Conservation (phyloP, 345 rosid genomes). For the thale cress (Arabidopsis thaliana) region DNA sequence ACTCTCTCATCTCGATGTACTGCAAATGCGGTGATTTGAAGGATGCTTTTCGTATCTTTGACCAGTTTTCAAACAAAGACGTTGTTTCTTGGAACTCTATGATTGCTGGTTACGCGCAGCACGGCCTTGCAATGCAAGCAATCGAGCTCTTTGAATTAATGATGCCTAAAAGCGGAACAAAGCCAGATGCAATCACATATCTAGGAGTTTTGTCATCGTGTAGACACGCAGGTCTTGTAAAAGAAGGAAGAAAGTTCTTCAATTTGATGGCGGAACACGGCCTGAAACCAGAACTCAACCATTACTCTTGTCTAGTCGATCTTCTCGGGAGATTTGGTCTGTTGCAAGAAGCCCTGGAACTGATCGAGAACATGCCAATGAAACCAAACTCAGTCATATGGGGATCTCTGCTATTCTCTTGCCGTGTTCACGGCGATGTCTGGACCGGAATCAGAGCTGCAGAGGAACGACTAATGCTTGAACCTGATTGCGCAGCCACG, state of each 20-base stretch:
- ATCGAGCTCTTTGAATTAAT: constrained; percentile 68
- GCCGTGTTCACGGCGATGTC: constrained; percentile 70
- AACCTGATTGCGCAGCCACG: constrained; percentile 80
- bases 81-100: constrained; percentile 92
- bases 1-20: constrained; percentile 87
- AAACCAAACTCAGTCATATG: constrained; percentile 74
- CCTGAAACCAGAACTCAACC: constrained; percentile 65
- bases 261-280: constrained; percentile 62
- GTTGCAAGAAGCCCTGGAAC: constrained; percentile 67
- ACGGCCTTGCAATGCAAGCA: constrained; percentile 67
- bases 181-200: constrained; percentile 77
- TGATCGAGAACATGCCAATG: constrained; percentile 69
- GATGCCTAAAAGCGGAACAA: constrained; percentile 51
- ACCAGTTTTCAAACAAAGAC: constrained; percentile 55
- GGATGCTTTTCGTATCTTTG: constrained; percentile 58
- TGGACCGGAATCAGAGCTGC: constrained; percentile 89
- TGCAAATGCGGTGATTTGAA: constrained; percentile 74
- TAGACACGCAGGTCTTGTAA: constrained; percentile 79
- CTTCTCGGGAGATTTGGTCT: constrained; percentile 85
- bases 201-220: constrained; percentile 90
- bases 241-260: constrained; percentile 63
- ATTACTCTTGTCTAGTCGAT: constrained; percentile 88
- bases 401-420: constrained; percentile 86
- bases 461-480: constrained; percentile 68
- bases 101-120: constrained; percentile 90